Conservation (phyloP, 352 stramenopile species). For the Phytophthora crassamura region DNA sequence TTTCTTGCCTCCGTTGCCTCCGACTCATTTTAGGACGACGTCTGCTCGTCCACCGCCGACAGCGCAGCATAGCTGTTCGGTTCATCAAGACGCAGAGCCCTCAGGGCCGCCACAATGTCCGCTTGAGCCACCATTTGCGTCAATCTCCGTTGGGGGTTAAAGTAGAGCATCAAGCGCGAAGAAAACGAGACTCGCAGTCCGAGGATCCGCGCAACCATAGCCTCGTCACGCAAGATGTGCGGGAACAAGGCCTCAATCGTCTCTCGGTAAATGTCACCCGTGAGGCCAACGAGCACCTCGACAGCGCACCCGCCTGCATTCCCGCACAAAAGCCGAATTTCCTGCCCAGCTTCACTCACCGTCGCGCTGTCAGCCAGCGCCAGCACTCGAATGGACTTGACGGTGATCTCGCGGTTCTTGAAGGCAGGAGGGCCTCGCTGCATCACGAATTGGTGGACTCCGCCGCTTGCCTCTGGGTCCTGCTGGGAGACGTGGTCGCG, state of each 20-base stretch:
- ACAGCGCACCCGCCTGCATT: constrained; percentile 23
- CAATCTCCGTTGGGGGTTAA: constrained; percentile 18
- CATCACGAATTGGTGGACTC: constrained; percentile 36
- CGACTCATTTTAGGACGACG: too few relatives aligned
- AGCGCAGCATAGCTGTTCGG: too few relatives aligned
- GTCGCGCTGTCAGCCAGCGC: not conserved
- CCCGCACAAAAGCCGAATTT: constrained; percentile 14
- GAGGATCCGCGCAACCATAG: constrained; percentile 5
- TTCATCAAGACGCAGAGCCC: not conserved
- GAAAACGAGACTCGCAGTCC: constrained; percentile 17
- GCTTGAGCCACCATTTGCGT: constrained; percentile 20
- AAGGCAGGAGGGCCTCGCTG: constrained; percentile 42
- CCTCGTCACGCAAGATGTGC: constrained; percentile 15
- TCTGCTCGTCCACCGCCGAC: too few relatives aligned
- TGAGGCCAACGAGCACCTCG: constrained; percentile 13
- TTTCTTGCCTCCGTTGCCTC: too few relatives aligned
- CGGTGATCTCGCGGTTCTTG: constrained; percentile 10
- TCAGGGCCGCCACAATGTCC: constrained; percentile 19
- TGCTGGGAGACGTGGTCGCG: constrained; percentile 14
- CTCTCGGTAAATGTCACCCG: constrained; percentile 5
- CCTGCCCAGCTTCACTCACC: constrained; percentile 3
- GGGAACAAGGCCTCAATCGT: constrained; percentile 20
- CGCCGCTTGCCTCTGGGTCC: constrained; percentile 11
- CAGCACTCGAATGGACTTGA: constrained; percentile 35
- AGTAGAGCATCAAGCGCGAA: constrained; percentile 27